Conservation (phyloP, 139 green algal species). For the Closterium sp. region DNA sequence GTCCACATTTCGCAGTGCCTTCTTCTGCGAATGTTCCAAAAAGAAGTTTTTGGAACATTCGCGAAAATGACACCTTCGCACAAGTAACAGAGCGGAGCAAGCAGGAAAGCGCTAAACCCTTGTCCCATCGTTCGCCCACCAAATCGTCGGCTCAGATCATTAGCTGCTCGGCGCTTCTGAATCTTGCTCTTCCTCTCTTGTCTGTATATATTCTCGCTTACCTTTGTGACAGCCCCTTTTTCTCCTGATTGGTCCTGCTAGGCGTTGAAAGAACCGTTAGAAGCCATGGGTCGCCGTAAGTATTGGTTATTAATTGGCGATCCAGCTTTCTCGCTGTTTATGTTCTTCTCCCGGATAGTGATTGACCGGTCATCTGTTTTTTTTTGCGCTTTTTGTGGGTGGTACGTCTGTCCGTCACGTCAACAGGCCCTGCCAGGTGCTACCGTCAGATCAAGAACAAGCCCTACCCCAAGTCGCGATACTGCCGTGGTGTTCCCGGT, state of each 20-base stretch:
- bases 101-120: not conserved
- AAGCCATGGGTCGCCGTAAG: not conserved
- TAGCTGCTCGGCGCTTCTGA: not conserved
- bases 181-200: not conserved
- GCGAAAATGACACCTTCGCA: not conserved
- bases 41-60: not conserved
- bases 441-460: slow-evolving; percentile 99
- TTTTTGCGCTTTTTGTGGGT: not conserved
- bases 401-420: not conserved
- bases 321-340: not conserved
- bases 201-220: not conserved
- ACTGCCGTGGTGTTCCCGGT: slow-evolving; percentile 94
- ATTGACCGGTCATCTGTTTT: not conserved
- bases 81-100: not conserved
- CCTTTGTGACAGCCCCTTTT: not conserved
- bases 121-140: no score
- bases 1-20: not conserved
- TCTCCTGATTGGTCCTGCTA: not conserved
- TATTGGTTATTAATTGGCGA: not conserved
- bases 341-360: no score
- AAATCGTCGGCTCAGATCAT: no score
- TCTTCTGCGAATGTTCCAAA: not conserved
- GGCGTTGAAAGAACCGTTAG: not conserved
- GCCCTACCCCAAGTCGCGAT: slow-evolving; percentile 98
- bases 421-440: slow-evolving; percentile 50